Conservation (phyloP, 331 rosid genomes). For the Cydonia oblonga region DNA sequence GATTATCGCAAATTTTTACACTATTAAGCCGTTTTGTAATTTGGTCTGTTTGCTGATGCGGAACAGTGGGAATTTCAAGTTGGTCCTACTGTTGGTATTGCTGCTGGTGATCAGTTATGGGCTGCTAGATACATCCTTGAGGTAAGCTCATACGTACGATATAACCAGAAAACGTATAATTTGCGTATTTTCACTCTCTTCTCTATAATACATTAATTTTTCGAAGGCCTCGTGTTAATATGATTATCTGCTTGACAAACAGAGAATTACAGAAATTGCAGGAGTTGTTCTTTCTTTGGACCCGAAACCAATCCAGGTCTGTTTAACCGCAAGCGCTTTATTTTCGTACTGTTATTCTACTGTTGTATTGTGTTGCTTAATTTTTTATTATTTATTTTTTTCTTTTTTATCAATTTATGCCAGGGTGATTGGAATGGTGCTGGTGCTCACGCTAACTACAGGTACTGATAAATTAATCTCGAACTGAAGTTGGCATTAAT, state of each 20-base stretch:
- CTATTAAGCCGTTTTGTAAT: background rate
- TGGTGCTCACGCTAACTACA: conserved; percentile 48
- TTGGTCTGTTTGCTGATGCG: background rate
- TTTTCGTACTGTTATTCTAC: background rate
- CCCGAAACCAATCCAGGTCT: conserved; percentile 45
- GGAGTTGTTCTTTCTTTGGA: conserved; percentile 40
- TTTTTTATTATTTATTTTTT: background rate
- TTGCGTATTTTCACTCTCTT: background rate
- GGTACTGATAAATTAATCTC: conserved; percentile 1
- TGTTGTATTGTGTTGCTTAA: background rate
- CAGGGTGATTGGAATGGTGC: conserved; percentile 65
- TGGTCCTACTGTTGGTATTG: conserved; percentile 40
- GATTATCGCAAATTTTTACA: background rate
- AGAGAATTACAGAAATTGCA: conserved; percentile 46
- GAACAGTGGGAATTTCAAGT: conserved; percentile 55
- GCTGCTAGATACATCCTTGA: conserved; percentile 48
- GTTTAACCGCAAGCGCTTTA: background rate
- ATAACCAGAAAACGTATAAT: background rate
- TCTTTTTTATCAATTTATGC: background rate
- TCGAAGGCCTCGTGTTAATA: background rate
- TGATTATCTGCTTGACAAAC: background rate
- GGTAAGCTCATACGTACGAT: conserved; percentile 11
- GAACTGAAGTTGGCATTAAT: background rate
- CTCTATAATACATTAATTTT: background rate
- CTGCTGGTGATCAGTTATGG: conserved; percentile 46